phyloP scores from a whole-genome alignment of 2,329 filamentous ascomycete genomes.

The Aspergillus vadensis region DNA sequence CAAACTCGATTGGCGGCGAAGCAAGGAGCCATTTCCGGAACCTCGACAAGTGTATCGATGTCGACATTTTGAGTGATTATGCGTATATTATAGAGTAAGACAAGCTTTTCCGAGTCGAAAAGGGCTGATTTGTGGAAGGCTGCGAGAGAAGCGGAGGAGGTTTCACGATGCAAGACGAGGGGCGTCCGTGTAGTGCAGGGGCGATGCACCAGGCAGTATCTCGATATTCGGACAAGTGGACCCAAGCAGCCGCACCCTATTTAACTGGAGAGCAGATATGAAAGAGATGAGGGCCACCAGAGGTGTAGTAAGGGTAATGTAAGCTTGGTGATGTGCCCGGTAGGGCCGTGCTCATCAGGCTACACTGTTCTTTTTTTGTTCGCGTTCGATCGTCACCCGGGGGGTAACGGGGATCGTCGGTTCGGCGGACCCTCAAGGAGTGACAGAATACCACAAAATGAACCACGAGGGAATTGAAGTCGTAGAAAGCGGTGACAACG shows the following conservation, averaged over 20 bases:
- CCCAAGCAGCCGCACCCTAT: not conserved
- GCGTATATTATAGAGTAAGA: not conserved
- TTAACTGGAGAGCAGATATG: not conserved
- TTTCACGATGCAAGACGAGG: slow-evolving; percentile 1
- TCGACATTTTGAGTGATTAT: slow-evolving; percentile 34
- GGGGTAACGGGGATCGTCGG: not conserved
- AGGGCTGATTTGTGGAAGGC: not conserved
- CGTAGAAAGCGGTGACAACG: not conserved
- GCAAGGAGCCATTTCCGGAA: slow-evolving; percentile 76
- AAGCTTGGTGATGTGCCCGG: slow-evolving; percentile 10
- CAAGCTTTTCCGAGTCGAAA: slow-evolving; percentile 3
- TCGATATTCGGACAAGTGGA: not conserved
- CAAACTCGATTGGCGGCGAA: slow-evolving; percentile 90
- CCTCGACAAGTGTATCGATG: slow-evolving; percentile 61
- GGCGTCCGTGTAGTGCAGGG: not conserved
- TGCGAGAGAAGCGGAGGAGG: not conserved
- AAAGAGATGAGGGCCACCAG: not conserved
- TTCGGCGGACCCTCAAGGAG: not conserved
- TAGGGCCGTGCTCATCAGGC: slow-evolving; percentile 32
- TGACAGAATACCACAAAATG: not conserved
- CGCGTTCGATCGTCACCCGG: slow-evolving; percentile 10
- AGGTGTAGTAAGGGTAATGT: slow-evolving; percentile 10
- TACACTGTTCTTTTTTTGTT: slow-evolving; percentile 27
- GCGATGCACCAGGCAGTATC: not conserved
- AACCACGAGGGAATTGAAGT: not conserved